Percentiles rank a stretch among this genome's conserved stretches.
These are phyloP conservation scores for Colletotrichum agaves DNA, from an alignment of 2,329 filamentous ascomycete species.

Conservation along the genomic window DNA sequence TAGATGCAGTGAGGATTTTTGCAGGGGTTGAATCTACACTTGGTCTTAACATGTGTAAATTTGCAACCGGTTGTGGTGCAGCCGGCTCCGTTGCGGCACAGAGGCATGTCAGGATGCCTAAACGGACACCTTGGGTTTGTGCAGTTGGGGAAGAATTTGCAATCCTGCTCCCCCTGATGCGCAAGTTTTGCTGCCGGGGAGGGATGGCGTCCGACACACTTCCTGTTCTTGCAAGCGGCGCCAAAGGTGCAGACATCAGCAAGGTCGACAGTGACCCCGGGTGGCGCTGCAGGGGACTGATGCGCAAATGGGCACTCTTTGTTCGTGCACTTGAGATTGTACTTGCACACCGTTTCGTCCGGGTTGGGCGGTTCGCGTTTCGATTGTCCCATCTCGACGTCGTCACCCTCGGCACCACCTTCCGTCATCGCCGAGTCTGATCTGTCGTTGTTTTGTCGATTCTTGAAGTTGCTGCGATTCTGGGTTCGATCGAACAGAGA, in stretches of 20 bases:
- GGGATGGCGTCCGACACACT: slow-evolving; percentile 91
- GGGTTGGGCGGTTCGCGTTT: slow-evolving; percentile 65
- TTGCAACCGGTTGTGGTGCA: slow-evolving; percentile 86
- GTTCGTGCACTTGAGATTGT: slow-evolving; percentile 88
- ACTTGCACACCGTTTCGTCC: slow-evolving; percentile 84
- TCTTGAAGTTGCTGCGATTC: slow-evolving; percentile 64
- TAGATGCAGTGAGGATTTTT: slow-evolving; percentile 88
- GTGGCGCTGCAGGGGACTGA: slow-evolving; percentile 89
- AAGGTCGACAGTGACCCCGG: slow-evolving; percentile 80
- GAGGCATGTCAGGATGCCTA: slow-evolving; percentile 85
- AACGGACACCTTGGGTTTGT: slow-evolving; percentile 89
- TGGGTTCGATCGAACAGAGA: slow-evolving; percentile 83
- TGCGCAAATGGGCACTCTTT: slow-evolving; percentile 93
- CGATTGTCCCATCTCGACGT: slow-evolving; percentile 70
- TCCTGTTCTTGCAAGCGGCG: slow-evolving; percentile 93
- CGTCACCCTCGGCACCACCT: slow-evolving; percentile 59
- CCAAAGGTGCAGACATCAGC: slow-evolving; percentile 85
- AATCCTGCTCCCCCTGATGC: slow-evolving; percentile 86
- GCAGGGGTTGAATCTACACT: slow-evolving; percentile 93
- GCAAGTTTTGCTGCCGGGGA: slow-evolving; percentile 84
- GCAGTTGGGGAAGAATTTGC: slow-evolving; percentile 92
- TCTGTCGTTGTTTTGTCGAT: slow-evolving; percentile 56
- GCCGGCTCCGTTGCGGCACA: slow-evolving; percentile 91
- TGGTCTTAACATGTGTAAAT: slow-evolving; percentile 85
- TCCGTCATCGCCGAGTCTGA: slow-evolving; percentile 43